Evolutionary conservation across 2,329 filamentous ascomycete genomes (phyloP).

Genomic region (Huntiella bhutanensis): DNA sequence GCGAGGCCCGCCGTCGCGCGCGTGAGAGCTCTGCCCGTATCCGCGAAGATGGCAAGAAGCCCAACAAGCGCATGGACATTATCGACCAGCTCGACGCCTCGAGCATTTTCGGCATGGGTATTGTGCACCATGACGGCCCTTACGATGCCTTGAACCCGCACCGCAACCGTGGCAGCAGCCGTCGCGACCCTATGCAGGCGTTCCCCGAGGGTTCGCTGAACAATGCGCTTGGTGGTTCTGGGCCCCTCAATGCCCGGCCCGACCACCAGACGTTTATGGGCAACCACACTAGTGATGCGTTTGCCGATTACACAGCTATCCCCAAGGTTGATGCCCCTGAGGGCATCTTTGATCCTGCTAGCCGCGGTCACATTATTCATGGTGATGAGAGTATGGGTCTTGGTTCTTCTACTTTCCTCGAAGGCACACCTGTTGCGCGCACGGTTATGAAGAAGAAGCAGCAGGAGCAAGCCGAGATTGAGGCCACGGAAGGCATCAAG

Average conservation of each 20-base stretch:
- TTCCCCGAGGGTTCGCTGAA: constrained; percentile 87
- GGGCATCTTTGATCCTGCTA: constrained; percentile 46
- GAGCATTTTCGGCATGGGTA: constrained; percentile 80
- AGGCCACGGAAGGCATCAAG: constrained; percentile 40
- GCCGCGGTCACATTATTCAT: constrained; percentile 54
- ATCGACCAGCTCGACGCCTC: constrained; percentile 96
- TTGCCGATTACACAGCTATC: constrained; percentile 52
- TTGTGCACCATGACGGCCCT: constrained; percentile 93
- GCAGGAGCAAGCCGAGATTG: constrained; percentile 44
- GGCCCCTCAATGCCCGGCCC: constrained; percentile 61
- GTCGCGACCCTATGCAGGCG: constrained; percentile 82
- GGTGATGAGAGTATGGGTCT: constrained; percentile 69
- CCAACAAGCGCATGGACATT: constrained; percentile 50
- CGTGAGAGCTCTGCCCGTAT: constrained; percentile 23
- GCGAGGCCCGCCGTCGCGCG: constrained; percentile 31
- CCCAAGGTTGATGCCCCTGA: constrained; percentile 16
- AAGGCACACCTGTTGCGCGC: constrained; percentile 74
- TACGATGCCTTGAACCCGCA: constrained; percentile 94
- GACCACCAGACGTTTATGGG: constrained; percentile 84
- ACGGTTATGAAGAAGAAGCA: constrained; percentile 60
- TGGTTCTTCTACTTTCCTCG: constrained; percentile 87
- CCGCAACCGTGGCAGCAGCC: constrained; percentile 68
- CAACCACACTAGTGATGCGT: constrained; percentile 59
- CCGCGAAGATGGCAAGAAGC: constrained; percentile 27
- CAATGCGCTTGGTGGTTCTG: constrained; percentile 74